These are phyloP conservation scores for Corchorus capsularis DNA, from an alignment of 345 rosid species.

Conservation along the genomic window DNA sequence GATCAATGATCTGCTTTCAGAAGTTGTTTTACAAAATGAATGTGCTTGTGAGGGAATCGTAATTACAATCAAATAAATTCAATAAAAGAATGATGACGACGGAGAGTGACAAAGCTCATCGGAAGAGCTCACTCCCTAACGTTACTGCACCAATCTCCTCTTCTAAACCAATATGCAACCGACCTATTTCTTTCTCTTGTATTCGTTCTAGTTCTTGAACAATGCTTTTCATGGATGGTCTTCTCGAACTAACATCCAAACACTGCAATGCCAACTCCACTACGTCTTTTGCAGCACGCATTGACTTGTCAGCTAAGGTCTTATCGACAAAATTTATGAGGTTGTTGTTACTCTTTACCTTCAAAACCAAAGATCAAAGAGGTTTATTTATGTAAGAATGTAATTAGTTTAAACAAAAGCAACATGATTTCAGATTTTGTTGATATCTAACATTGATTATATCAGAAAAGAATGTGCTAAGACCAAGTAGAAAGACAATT, in stretches of 20 bases:
- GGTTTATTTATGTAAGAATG: not conserved
- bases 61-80: conserved; percentile 21
- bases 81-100: conserved; percentile 23
- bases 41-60: not conserved
- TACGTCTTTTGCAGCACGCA: conserved; percentile 25
- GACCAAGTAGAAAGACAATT: too few relatives aligned
- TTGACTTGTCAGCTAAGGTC: conserved; percentile 18
- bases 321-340: conserved; percentile 27
- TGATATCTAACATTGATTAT: too few relatives aligned
- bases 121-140: conserved; percentile 47
- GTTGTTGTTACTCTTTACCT: conserved; percentile 27
- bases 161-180: conserved; percentile 23
- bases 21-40: conserved; percentile 11
- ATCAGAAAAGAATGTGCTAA: too few relatives aligned
- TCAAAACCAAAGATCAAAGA: conserved; percentile 5
- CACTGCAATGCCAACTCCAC: conserved; percentile 40
- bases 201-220: conserved; percentile 36
- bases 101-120: conserved; percentile 10
- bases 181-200: conserved; percentile 32
- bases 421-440: too few relatives aligned
- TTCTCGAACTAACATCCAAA: conserved; percentile 25
- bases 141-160: conserved; percentile 36
- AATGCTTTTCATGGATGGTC: conserved; percentile 37
- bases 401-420: too few relatives aligned
- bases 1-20: not conserved